A percentile compares a stretch with the other conserved stretches of the same genome.
phyloP scores from a whole-genome alignment of 805 yeast genomes.

The Pichia deserticola region DNA sequence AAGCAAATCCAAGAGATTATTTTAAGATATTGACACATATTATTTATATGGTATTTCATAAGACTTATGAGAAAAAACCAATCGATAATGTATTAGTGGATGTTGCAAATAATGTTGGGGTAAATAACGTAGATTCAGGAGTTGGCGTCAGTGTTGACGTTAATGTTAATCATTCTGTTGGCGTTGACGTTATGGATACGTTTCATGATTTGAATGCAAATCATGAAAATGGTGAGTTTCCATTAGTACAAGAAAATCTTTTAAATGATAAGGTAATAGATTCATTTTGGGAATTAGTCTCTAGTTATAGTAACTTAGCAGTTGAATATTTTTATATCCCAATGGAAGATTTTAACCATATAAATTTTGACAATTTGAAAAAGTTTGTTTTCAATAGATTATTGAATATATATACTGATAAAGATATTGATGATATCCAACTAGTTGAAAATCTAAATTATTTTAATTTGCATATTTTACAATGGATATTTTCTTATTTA shows the following conservation, averaged over 20 bases:
- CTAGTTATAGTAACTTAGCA: slow-evolving; percentile 15
- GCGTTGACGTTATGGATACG: slow-evolving; percentile 21
- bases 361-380: not conserved
- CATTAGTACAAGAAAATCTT: slow-evolving; percentile 1
- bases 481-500: slow-evolving; percentile 30
- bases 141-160: slow-evolving; percentile 12
- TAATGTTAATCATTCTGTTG: slow-evolving; percentile 14
- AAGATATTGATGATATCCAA: not conserved
- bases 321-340: slow-evolving; percentile 15
- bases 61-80: slow-evolving; percentile 3
- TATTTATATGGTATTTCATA: slow-evolving; percentile 5
- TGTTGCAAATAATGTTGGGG: not conserved
- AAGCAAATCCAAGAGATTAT: slow-evolving; percentile 13
- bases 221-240: slow-evolving; percentile 1
- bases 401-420: slow-evolving; percentile 8
- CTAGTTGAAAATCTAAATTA: slow-evolving; percentile 27
- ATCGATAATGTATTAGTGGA: not conserved
- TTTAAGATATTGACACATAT: slow-evolving; percentile 13
- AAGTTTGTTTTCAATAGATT: slow-evolving; percentile 3
- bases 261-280: slow-evolving; percentile 11
- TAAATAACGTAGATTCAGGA: not conserved
- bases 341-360: slow-evolving; percentile 1
- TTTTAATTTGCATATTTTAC: slow-evolving; percentile 37
- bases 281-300: slow-evolving; percentile 21
- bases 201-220: slow-evolving; percentile 17